phyloP scores from a whole-genome alignment of 2,329 filamentous ascomycete genomes.

The Elsinoe fawcettii region DNA sequence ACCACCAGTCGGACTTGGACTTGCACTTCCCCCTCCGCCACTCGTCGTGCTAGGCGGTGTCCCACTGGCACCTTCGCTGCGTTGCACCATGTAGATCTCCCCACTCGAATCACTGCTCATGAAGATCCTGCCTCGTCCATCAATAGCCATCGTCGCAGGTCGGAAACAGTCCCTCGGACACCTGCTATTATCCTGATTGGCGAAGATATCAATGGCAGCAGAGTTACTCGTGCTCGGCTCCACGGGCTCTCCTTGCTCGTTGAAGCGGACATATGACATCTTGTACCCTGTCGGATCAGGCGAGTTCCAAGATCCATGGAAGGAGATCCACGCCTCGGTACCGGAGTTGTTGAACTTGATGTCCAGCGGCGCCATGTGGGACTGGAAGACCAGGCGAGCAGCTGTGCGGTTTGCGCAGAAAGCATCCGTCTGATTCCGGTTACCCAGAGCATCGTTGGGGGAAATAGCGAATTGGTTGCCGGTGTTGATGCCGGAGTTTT shows the following conservation, averaged over 20 bases:
- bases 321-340: constrained; percentile 55
- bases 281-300: constrained; percentile 45
- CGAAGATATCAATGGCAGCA: constrained; percentile 45
- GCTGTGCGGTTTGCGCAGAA: constrained; percentile 36
- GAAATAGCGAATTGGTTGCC: constrained; percentile 46
- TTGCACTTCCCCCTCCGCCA: not conserved
- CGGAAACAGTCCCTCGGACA: constrained; percentile 56
- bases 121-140: constrained; percentile 48
- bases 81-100: constrained; percentile 52
- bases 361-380: constrained; percentile 65
- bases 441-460: constrained; percentile 25
- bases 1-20: not conserved
- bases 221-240: constrained; percentile 39
- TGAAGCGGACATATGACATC: constrained; percentile 40
- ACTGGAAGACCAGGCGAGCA: constrained; percentile 51
- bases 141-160: constrained; percentile 52
- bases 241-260: constrained; percentile 37
- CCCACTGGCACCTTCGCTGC: constrained; percentile 4
- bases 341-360: constrained; percentile 57
- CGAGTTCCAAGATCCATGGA: constrained; percentile 62
- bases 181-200: constrained; percentile 44
- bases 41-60: not conserved
- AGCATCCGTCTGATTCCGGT: constrained; percentile 41
- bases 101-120: constrained; percentile 57
- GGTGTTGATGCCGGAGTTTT: constrained; percentile 37